Evolutionary conservation across 768 basidiomycete genomes (phyloP).

Genomic region (Trametes cinnabarina): DNA sequence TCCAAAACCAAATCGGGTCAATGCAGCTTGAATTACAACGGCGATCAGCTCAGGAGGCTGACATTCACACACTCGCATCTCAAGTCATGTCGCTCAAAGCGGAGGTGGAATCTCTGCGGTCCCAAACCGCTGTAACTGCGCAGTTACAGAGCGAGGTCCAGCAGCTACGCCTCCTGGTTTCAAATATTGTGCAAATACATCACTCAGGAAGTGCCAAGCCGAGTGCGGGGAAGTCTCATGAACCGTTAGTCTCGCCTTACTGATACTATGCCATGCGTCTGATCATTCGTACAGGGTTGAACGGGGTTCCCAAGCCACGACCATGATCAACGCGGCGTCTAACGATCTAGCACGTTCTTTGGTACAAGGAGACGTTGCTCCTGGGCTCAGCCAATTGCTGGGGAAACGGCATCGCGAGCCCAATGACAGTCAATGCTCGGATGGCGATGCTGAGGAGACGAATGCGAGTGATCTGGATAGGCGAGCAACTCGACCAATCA

Average conservation of each 20-base stretch:
- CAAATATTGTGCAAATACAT: not conserved
- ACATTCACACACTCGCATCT: constrained; percentile 35
- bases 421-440: constrained; percentile 41
- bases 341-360: constrained; percentile 2
- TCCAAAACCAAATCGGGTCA: constrained; percentile 38
- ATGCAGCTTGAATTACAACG: constrained; percentile 47
- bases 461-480: constrained; percentile 39
- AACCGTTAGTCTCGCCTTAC: constrained; percentile 7
- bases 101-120: constrained; percentile 35
- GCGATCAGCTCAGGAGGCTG: constrained; percentile 35
- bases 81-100: constrained; percentile 37
- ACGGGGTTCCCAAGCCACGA: not conserved
- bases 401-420: constrained; percentile 69
- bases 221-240: constrained; percentile 21
- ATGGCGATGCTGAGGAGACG: constrained; percentile 39
- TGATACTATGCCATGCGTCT: no score
- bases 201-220: not conserved
- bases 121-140: constrained; percentile 12
- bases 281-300: no score
- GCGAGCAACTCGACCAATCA: constrained; percentile 42
- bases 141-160: constrained; percentile 20
- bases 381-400: constrained; percentile 39
- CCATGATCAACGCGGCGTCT: not conserved
- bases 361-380: constrained; percentile 33
- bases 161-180: not conserved